A percentile compares a stretch with the other conserved stretches of the same genome.
phyloP scores from a whole-genome alignment of 495 filamentous ascomycete species.

The Daldinia bambusicola region DNA sequence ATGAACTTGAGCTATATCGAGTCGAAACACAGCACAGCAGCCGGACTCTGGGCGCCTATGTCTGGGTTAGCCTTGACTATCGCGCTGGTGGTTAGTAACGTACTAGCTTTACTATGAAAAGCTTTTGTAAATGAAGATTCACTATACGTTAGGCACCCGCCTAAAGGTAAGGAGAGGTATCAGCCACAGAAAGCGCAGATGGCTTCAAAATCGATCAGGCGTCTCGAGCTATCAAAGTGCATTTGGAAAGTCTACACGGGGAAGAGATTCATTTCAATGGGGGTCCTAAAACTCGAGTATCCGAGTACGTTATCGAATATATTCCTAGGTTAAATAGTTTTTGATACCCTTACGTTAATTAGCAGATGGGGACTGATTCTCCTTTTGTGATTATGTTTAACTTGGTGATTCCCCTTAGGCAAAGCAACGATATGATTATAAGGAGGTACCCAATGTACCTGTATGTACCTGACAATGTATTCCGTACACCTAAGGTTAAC shows the following conservation, averaged over 20 bases:
- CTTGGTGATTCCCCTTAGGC: too few species aligned
- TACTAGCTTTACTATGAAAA: slow-evolving; percentile 9
- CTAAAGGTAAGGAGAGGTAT: too few species aligned
- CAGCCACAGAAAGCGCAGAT: too few species aligned
- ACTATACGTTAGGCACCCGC: not conserved
- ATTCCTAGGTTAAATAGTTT: not conserved
- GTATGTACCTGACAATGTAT: too few species aligned
- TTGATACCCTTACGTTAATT: not conserved
- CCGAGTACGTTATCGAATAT: not conserved
- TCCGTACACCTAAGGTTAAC: slow-evolving; percentile 6
- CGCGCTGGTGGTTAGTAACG: slow-evolving; percentile 14
- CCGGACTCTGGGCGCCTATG: not conserved
- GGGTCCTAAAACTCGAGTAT: slow-evolving; percentile 15
- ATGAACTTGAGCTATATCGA: slow-evolving; percentile 50
- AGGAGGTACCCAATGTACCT: not conserved
- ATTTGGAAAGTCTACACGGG: slow-evolving; percentile 9
- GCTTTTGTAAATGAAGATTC: slow-evolving; percentile 6
- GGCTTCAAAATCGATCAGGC: too few species aligned
- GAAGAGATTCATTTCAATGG: slow-evolving; percentile 6
- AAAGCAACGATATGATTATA: too few species aligned
- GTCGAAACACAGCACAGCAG: slow-evolving; percentile 31
- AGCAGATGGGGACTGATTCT: too few species aligned
- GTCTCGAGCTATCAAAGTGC: not conserved
- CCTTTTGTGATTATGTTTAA: not conserved
- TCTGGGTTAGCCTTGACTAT: not conserved